These are phyloP conservation scores for Clohesyomyces aquaticus DNA, from an alignment of 495 filamentous ascomycete species.

Conservation along the genomic window DNA sequence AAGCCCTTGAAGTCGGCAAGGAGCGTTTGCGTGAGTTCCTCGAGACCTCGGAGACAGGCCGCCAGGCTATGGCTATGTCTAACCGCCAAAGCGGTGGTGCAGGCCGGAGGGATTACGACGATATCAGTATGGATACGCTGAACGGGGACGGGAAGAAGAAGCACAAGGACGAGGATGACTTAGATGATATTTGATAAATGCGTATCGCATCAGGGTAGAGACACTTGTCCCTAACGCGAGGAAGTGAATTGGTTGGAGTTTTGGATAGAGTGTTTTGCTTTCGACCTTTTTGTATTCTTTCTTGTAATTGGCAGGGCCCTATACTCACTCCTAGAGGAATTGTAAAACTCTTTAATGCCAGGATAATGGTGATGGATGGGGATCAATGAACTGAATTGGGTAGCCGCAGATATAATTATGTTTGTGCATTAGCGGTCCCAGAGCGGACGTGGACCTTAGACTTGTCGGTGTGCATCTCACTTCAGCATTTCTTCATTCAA, in stretches of 20 bases:
- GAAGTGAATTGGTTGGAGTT: background rate
- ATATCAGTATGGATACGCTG: constrained; percentile 61
- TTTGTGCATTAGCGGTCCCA: too few relatives aligned
- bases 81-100: constrained; percentile 8
- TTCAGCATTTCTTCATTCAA: too few relatives aligned
- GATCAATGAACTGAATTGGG: background rate
- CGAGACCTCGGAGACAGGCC: constrained; percentile 75
- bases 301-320: too few relatives aligned
- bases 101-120: constrained; percentile 47
- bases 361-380: too few relatives aligned
- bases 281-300: background rate
- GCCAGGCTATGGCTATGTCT: constrained; percentile 75
- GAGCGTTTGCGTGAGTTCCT: constrained; percentile 85
- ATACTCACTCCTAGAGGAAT: background rate
- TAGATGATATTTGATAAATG: constrained; percentile 54
- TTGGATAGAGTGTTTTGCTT: constrained; percentile 12
- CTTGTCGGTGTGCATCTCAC: too few relatives aligned
- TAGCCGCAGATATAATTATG: too few relatives aligned
- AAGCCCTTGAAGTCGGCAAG: constrained; percentile 88
- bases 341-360: too few relatives aligned
- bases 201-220: background rate
- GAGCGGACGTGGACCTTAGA: too few relatives aligned
- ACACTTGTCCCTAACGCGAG: too few relatives aligned
- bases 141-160: constrained; percentile 64
- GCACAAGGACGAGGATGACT: constrained; percentile 46